phyloP scores from a whole-genome alignment of 768 basidiomycete genomes.

The Pleurotus salmoneostramineus region DNA sequence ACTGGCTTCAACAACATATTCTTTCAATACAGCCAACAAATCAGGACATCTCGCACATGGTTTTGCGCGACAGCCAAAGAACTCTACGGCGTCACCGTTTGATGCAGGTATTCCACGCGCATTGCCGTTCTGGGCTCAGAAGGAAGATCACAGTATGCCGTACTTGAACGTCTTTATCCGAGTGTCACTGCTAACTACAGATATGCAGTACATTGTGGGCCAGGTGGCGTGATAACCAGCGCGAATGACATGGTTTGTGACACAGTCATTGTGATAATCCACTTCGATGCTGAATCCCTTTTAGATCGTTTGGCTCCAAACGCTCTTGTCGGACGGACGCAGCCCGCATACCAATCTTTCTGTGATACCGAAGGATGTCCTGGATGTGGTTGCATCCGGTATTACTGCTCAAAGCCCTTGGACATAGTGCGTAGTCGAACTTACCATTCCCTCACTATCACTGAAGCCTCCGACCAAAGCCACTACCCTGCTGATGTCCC shows the following conservation, averaged over 20 bases:
- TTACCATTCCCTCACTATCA: neutral
- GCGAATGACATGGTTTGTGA: conserved; percentile 21
- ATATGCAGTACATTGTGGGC: conserved; percentile 17
- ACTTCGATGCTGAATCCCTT: neutral
- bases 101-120: conserved; percentile 16
- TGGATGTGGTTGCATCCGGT: conserved; percentile 18
- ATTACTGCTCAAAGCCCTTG: conserved; percentile 13
- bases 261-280: neutral
- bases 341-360: conserved; percentile 17
- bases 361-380: conserved; percentile 20
- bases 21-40: conserved; percentile 18
- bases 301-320: conserved; percentile 26
- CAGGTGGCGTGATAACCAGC: conserved; percentile 25
- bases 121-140: conserved; percentile 17
- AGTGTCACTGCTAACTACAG: neutral
- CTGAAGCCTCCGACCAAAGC: neutral
- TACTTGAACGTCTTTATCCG: neutral
- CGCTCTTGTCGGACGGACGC: conserved; percentile 20
- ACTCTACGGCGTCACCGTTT: conserved; percentile 17
- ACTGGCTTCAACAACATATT: conserved; percentile 23
- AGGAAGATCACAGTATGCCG: conserved; percentile 18
- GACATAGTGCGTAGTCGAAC: conserved; percentile 5
- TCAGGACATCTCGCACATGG: conserved; percentile 22
- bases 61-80: conserved; percentile 15
- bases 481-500: conserved; percentile 19